Conservation (phyloP, 257 asterid genomes). For the Petunia secreta region DNA sequence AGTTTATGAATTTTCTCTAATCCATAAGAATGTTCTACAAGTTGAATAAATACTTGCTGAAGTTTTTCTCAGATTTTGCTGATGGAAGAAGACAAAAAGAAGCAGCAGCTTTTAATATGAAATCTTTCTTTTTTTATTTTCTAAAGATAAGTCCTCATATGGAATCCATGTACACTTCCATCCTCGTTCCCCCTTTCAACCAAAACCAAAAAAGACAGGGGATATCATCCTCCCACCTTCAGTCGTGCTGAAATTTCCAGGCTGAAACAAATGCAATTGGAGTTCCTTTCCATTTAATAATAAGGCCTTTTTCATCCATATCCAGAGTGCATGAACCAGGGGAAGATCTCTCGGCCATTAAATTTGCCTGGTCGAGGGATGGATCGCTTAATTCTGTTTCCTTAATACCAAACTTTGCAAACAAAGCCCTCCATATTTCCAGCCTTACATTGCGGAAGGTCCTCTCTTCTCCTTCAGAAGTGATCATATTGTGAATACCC, state of each 20-base stretch:
- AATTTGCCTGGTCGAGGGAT: constrained; percentile 42
- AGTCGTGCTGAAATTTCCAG: background rate
- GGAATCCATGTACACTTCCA: no score
- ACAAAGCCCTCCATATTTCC: constrained; percentile 43
- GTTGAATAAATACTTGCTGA: background rate
- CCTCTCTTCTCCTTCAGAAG: background rate
- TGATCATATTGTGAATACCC: constrained; percentile 24
- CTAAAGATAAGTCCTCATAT: no score
- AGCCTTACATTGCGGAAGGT: constrained; percentile 29
- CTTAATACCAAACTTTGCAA: constrained; percentile 34
- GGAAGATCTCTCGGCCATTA: background rate
- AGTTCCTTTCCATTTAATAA: constrained; percentile 3
- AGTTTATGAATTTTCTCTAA: background rate
- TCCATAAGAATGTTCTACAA: background rate
- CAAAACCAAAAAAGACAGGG: background rate
- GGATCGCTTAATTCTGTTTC: constrained; percentile 40
- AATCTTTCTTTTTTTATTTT: background rate
- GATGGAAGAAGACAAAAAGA: background rate
- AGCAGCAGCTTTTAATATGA: background rate
- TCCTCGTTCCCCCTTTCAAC: no score
- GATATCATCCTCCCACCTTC: background rate
- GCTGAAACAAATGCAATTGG: background rate
- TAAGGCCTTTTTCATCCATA: background rate
- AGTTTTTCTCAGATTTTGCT: background rate
- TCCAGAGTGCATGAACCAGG: no score